Evolutionary conservation across 2,329 filamentous ascomycete genomes (phyloP), one percentile per base, ranked within the genome.

Genomic region (Hymenoscyphus fraxineus): DNA sequence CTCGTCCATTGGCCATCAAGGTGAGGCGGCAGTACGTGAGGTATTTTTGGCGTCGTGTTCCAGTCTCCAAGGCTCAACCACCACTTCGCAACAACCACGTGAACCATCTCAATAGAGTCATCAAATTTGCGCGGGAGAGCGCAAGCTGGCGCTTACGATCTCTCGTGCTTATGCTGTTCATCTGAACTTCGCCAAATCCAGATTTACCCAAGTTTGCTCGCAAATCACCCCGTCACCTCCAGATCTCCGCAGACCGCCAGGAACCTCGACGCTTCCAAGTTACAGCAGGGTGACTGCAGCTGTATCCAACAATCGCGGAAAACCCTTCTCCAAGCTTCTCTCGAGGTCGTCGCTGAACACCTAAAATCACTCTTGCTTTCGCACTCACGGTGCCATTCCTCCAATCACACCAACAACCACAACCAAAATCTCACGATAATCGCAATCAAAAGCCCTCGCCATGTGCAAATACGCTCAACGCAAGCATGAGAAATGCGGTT

Each of bases 401-500:
- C 3, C 47, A 22, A 12, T 4, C 22, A n/a, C 22, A 54, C 10
- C 2, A 22, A 7, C 19, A 10, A 54, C 47, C 10, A 12, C n/a
- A 27, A 54, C 10, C 22, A 27, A 19, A 19, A 54, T 27, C 47
- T 12, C 19, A 10, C 3, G 13, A 27, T 12, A 19, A 54, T 27
- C 10, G 15, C 32, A 57, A 57, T 15, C 13, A 22, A 12, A 10
- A 57, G 27, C 16, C 5, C 31, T 16, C 22, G 31, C 39, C 9
- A 59, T 59, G 57, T 59, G 57, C 57, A 59, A 13, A 41, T 59
- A 59, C 38, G 12, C 27, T 13, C 32, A 59, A 27, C 6, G 15
- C 16, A 38, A 39, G 13, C 57, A 59, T 35, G 13, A 39, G 19
- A 13, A 9, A 7, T 59, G 57, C 19, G 57, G 57, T 22, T 59